Evolutionary conservation across 768 basidiomycete genomes (phyloP), one percentile per base, ranked within the genome.

Genomic region (Macrolepiota fuliginosa): DNA sequence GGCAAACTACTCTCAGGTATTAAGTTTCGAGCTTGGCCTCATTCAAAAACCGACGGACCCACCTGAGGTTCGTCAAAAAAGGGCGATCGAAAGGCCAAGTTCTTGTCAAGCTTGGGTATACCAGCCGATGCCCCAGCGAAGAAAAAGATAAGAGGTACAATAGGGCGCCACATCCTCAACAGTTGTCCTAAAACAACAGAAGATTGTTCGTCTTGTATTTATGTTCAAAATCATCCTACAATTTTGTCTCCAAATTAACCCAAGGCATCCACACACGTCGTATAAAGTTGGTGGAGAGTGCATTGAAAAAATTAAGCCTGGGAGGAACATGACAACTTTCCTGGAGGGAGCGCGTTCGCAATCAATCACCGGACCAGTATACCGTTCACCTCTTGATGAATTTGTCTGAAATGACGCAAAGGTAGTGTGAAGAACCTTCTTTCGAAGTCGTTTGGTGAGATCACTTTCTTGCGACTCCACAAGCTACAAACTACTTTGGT

Each of bases 21-120:
- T 45, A 45, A 12, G 24, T 37, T 10, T 1, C 50, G 45, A 53
- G 59, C 25, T 42, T 32, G 25, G 54, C 11, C 37, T 45, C 1
- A 45, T 53, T 13, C 9, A n/a, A 25, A 22, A 49, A 56, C 17
- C 51, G 36, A 25, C 15, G 49, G 25, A 63, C 68, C 52, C 64
- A 69, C 74, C 69, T 76, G 67, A 19, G 73, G 73, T 58, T 72
- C 68, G 17, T 70, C 70, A 25, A 69, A 64, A 62, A 79, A 77
- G 0, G 78, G 78, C 19, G 77, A 78, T 15, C 67, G 66, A 65
- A 80, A 81, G 7, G 67, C 79, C 32, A 80, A 63, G 65, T 81
- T 82, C 49, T 73, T 71, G 56, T 77, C 74, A 40, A 77, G 71
- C 11, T 72, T 62, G 13, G 29, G 51, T 7, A 68, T 68, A n/a